Conservation (phyloP, 1,284 basidiomycete genomes). For the Pisolithus thermaeus region DNA sequence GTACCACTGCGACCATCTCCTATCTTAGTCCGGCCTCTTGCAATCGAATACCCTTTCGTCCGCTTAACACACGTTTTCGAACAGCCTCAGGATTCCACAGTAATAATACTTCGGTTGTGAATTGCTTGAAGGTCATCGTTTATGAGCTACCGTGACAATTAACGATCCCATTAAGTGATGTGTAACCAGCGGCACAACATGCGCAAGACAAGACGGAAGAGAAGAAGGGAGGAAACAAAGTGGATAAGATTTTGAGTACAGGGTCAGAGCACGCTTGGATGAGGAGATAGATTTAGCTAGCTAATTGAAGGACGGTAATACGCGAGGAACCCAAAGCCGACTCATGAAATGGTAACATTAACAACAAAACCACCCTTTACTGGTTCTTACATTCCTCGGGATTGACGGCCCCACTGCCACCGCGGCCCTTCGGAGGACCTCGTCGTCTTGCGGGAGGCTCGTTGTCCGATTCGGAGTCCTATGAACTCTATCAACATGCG, state of each 20-base stretch:
- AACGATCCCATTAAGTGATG: not conserved
- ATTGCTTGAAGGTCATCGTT: not conserved
- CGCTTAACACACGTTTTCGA: no score
- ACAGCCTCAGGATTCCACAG: no score
- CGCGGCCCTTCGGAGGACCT: constrained; percentile 50
- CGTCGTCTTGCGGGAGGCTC: constrained; percentile 54
- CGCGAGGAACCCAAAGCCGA: constrained; percentile 8
- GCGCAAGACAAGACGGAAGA: not conserved
- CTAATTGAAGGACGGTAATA: not conserved
- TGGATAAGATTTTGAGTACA: not conserved
- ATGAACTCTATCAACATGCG: constrained; percentile 18
- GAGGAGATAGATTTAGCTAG: constrained; percentile 3
- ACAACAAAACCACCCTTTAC: constrained; percentile 35
- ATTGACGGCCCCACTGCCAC: constrained; percentile 44
- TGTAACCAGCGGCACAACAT: constrained; percentile 5
- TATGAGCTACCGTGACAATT: not conserved
- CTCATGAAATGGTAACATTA: constrained; percentile 19
- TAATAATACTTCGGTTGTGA: no score
- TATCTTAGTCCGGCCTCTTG: no score
- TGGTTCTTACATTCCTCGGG: constrained; percentile 86
- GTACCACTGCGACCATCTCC: no score
- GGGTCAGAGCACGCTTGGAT: not conserved
- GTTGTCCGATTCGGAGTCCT: constrained; percentile 46
- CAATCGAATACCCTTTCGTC: no score
- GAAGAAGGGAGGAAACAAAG: not conserved